Percentiles rank a stretch among this genome's conserved stretches.
Evolutionary conservation across 306 rosid species (phyloP).

Genomic region (Prunus campanulata): DNA sequence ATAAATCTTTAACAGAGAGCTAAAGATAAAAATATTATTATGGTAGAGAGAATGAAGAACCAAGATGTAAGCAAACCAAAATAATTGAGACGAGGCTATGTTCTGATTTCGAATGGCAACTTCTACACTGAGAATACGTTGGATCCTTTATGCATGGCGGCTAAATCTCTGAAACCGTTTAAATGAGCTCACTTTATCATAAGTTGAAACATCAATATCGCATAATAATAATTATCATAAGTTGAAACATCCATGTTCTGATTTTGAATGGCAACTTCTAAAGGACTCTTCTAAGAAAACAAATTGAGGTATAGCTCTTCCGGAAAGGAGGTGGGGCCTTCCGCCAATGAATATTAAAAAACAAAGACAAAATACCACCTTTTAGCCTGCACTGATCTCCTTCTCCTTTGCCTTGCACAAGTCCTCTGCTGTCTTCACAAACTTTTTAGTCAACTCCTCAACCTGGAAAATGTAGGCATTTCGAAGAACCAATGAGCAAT

Average conservation of each 20-base stretch:
- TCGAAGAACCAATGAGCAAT: slow-evolving; percentile 23
- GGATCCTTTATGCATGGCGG: background rate
- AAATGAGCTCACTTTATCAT: background rate
- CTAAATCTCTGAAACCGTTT: background rate
- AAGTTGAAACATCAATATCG: no score
- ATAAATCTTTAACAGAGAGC: no score
- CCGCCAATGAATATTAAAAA: background rate
- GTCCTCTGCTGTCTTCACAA: slow-evolving; percentile 79
- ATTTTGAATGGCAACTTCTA: background rate
- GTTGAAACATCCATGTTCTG: no score
- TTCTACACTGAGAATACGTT: no score
- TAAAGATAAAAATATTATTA: no score
- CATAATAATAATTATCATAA: no score
- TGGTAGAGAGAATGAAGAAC: no score
- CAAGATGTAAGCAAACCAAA: no score
- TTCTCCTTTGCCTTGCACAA: slow-evolving; percentile 80
- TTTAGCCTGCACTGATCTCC: slow-evolving; percentile 64
- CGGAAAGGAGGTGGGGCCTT: background rate
- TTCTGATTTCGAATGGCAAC: no score
- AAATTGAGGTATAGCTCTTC: background rate
- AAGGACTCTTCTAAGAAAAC: background rate
- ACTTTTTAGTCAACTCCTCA: slow-evolving; percentile 83
- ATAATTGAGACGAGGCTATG: no score
- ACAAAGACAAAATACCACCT: background rate
- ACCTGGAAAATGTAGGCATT: slow-evolving; percentile 39